Percentiles rank a stretch among this genome's conserved stretches.
These are phyloP conservation scores for Trichoderma orchidacearum DNA, from an alignment of 495 filamentous ascomycete genomes.

Conservation along the genomic window DNA sequence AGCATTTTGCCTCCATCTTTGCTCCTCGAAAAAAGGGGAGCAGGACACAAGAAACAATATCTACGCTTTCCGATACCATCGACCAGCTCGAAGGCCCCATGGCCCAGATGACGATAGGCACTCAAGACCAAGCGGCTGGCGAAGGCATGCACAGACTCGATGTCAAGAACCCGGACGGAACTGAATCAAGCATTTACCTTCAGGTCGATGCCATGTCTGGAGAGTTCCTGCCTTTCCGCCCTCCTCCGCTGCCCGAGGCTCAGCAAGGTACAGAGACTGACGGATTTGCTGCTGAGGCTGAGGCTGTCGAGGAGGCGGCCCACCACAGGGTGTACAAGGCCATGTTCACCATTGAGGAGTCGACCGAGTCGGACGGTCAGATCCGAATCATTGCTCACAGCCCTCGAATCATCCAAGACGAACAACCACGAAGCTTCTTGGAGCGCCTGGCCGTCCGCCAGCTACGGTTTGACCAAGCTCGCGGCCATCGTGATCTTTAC, in stretches of 20 bases:
- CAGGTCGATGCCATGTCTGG: constrained; percentile 33
- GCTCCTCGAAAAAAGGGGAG: constrained; percentile 37
- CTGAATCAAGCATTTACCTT: constrained; percentile 26
- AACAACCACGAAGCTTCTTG: constrained; percentile 28
- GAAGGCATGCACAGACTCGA: constrained; percentile 20
- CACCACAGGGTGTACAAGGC: constrained; percentile 59
- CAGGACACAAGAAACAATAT: constrained; percentile 52
- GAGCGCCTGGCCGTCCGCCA: constrained; percentile 37
- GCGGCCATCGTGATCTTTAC: constrained; percentile 32
- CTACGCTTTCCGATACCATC: constrained; percentile 62
- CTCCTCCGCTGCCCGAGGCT: constrained; percentile 60
- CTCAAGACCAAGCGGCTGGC: constrained; percentile 14
- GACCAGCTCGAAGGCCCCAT: constrained; percentile 54
- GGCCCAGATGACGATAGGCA: constrained; percentile 17
- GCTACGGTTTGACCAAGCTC: constrained; percentile 31
- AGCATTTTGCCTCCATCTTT: constrained; percentile 74
- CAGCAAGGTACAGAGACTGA: constrained; percentile 28
- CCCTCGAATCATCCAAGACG: constrained; percentile 31
- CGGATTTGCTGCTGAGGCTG: constrained; percentile 15
- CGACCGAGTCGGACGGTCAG: constrained; percentile 52
- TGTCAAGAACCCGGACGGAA: constrained; percentile 38
- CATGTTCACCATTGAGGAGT: constrained; percentile 71
- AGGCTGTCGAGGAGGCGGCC: constrained; percentile 13
- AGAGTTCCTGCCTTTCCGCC: constrained; percentile 61
- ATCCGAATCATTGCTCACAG: constrained; percentile 40